These are phyloP conservation scores for Fragilaria crotonensis DNA, from an alignment of 108 stramenopile species.

Conservation along the genomic window DNA sequence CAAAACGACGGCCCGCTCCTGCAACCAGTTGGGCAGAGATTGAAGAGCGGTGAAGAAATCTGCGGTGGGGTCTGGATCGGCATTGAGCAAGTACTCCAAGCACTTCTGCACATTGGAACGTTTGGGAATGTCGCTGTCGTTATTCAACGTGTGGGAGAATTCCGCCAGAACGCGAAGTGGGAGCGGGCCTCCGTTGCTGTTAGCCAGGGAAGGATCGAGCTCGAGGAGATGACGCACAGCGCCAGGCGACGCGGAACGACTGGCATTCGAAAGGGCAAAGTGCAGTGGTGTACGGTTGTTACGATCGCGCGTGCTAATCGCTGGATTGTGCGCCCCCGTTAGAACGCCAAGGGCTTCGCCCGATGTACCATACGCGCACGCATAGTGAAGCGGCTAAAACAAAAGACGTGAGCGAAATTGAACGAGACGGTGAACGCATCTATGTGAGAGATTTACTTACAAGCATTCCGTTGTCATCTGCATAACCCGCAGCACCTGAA, in stretches of 20 bases:
- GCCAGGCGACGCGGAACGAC: constrained; percentile 48
- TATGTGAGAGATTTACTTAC: constrained; percentile 27
- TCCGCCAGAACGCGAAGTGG: constrained; percentile 61
- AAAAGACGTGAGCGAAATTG: too few relatives aligned
- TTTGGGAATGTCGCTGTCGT: constrained; percentile 29
- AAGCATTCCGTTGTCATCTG: constrained; percentile 78
- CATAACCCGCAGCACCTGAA: constrained; percentile 44
- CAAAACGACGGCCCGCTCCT: constrained; percentile 54
- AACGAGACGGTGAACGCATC: too few relatives aligned
- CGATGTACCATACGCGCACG: constrained; percentile 77
- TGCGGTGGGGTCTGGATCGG: constrained; percentile 60
- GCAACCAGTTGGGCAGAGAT: constrained; percentile 50
- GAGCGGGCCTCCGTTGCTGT: constrained; percentile 41
- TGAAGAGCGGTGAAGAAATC: constrained; percentile 75
- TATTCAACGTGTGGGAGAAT: constrained; percentile 36
- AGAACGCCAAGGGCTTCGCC: constrained; percentile 57
- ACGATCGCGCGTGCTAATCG: constrained; percentile 41
- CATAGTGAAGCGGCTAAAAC: constrained; percentile 66
- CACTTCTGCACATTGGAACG: constrained; percentile 45
- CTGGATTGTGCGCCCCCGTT: constrained; percentile 43
- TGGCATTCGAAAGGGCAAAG: constrained; percentile 70
- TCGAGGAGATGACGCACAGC: constrained; percentile 52
- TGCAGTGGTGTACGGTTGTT: constrained; percentile 64
- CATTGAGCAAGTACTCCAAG: constrained; percentile 44
- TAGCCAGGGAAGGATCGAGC: constrained; percentile 45